These are phyloP conservation scores for Coemansia sp. DNA, from an alignment of 192 early-diverging fungal species.

Conservation along the genomic window DNA sequence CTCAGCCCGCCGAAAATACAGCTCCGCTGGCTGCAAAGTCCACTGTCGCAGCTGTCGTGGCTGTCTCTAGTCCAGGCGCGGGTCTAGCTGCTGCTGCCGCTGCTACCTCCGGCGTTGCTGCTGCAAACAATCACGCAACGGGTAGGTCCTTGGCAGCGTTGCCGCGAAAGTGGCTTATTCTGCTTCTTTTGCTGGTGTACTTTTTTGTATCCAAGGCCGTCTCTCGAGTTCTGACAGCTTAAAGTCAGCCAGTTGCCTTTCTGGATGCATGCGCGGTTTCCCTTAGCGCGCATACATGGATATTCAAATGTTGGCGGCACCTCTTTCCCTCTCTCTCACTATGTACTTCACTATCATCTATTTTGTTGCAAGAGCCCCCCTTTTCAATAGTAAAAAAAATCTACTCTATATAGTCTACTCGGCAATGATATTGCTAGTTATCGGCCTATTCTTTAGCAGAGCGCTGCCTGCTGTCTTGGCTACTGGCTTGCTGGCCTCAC, in stretches of 20 bases:
- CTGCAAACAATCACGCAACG: constrained; percentile 11
- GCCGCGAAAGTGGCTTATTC: constrained; percentile 51
- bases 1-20: background rate
- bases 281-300: background rate
- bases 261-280: background rate
- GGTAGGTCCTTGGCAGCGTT: constrained; percentile 19
- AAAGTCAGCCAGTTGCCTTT: background rate
- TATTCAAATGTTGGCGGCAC: background rate
- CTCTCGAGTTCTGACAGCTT: constrained; percentile 41
- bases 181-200: constrained; percentile 45
- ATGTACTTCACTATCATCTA: constrained; percentile 15
- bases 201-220: constrained; percentile 47
- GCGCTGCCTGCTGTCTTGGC: constrained; percentile 15
- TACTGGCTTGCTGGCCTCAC: background rate
- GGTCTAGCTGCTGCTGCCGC: constrained; percentile 10
- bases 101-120: background rate
- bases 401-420: constrained; percentile 15
- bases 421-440: constrained; percentile 34
- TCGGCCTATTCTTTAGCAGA: constrained; percentile 23
- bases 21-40: background rate
- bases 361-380: constrained; percentile 10
- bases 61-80: background rate
- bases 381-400: background rate
- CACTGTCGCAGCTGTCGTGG: background rate
- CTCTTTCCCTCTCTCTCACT: background rate